These are phyloP conservation scores for Planoprotostelium fungivorum DNA, from an alignment of 78 protist genomes.

Conservation along the genomic window DNA sequence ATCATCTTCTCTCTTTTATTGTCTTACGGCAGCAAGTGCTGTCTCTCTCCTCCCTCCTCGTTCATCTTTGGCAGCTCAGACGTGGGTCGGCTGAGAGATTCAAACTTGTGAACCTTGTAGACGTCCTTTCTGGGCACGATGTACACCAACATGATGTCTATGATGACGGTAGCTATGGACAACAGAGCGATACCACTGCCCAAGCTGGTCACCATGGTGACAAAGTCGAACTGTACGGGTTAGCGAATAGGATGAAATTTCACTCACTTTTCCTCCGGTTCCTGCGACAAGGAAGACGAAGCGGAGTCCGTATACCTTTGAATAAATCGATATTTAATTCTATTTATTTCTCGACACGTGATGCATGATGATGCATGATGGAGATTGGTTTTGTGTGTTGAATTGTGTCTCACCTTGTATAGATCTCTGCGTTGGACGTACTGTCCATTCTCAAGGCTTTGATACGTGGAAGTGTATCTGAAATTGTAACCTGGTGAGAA, in stretches of 20 bases:
- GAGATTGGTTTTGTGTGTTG: not conserved
- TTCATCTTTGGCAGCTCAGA: not conserved
- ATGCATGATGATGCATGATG: not conserved
- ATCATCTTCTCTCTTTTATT: no score
- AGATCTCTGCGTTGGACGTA: no score
- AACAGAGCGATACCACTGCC: not conserved
- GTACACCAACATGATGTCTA: not conserved
- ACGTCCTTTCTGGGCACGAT: not conserved
- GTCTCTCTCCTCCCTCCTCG: no score
- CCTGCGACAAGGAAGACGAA: not conserved
- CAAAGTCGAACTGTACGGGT: not conserved
- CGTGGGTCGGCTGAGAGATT: not conserved
- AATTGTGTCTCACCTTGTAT: not conserved
- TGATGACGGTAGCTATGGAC: not conserved
- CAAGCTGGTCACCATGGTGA: not conserved
- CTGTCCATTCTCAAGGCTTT: no score
- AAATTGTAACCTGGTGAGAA: not conserved
- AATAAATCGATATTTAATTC: no score
- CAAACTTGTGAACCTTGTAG: not conserved
- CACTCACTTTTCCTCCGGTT: not conserved
- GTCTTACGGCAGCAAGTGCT: no score
- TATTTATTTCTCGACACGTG: not conserved
- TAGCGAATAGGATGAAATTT: not conserved
- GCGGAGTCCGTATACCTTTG: not conserved
- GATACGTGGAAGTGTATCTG: not conserved